phyloP scores from a whole-genome alignment of 2,329 filamentous ascomycete genomes.

The Sclerotinia subarctica region DNA sequence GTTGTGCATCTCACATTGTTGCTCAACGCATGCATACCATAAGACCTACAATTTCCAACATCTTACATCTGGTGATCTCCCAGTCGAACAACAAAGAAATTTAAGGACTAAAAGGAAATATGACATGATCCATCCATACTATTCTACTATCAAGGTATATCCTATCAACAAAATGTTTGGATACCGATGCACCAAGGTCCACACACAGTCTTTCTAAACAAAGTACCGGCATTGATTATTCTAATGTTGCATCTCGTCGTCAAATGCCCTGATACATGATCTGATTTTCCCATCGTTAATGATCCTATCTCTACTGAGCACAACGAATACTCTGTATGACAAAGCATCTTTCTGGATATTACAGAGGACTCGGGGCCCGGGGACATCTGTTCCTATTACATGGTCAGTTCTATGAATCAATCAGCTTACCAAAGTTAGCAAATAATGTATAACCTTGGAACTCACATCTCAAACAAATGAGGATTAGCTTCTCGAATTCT shows the following conservation, averaged over 20 bases:
- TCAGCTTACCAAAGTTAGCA: background rate
- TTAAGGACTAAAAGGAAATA: background rate
- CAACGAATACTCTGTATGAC: slow-evolving; percentile 1
- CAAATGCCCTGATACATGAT: slow-evolving; percentile 9
- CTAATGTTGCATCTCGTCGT: background rate
- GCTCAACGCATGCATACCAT: background rate
- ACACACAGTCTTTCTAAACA: background rate
- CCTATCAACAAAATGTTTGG: background rate
- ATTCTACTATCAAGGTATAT: no score
- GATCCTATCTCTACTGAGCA: background rate
- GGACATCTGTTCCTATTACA: background rate
- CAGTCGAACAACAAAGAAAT: background rate
- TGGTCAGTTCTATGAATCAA: background rate
- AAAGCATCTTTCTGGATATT: background rate
- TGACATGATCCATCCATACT: background rate
- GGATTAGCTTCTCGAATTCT: slow-evolving; percentile 10
- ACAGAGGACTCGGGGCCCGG: background rate
- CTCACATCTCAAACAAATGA: background rate
- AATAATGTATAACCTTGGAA: background rate
- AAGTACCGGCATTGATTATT: background rate
- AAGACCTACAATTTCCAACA: background rate
- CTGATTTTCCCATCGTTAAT: background rate
- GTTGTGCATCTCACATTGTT: background rate
- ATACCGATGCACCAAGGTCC: background rate
- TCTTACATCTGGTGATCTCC: background rate